These are phyloP conservation scores for Cytospora paraplurivora DNA, from an alignment of 2,329 filamentous ascomycete genomes.

Conservation along the genomic window DNA sequence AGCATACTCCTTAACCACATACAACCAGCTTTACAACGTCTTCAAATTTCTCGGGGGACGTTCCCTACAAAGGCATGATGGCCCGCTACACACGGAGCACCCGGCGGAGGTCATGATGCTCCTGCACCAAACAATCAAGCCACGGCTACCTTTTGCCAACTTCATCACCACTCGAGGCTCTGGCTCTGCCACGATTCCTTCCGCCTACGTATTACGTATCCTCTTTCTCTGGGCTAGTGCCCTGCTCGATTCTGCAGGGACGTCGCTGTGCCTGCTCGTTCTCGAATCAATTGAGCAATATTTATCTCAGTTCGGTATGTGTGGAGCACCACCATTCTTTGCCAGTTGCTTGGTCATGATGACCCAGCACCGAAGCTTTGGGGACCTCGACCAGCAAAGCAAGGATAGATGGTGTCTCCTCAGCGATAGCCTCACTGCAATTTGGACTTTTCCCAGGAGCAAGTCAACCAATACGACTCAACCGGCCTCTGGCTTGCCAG, in stretches of 20 bases:
- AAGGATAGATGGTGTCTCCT: conserved; percentile 22
- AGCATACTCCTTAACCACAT: conserved; percentile 43
- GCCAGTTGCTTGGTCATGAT: conserved; percentile 32
- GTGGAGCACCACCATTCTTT: conserved; percentile 35
- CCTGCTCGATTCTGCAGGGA: conserved; percentile 29
- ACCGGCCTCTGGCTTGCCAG: conserved; percentile 10
- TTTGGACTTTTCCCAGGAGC: conserved; percentile 16
- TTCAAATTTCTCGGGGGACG: conserved; percentile 39
- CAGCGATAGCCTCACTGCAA: conserved; percentile 21
- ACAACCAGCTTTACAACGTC: conserved; percentile 47
- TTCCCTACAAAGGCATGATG: conserved; percentile 21
- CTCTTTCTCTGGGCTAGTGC: conserved; percentile 35
- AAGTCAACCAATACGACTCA: conserved; percentile 11
- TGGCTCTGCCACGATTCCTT: conserved; percentile 32
- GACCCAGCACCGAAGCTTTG: conserved; percentile 26
- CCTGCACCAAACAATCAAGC: conserved; percentile 31
- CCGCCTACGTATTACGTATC: conserved; percentile 33
- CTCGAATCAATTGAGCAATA: conserved; percentile 33
- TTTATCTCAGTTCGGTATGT: conserved; percentile 32
- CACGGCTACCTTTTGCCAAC: conserved; percentile 31
- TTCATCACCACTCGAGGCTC: conserved; percentile 31
- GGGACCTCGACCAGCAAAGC: conserved; percentile 27
- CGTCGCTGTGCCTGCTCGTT: conserved; percentile 27
- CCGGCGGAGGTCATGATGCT: conserved; percentile 22
- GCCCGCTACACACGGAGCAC: conserved; percentile 9